Conservation (phyloP, 768 basidiomycete species). For the Pluteus cervinus region DNA sequence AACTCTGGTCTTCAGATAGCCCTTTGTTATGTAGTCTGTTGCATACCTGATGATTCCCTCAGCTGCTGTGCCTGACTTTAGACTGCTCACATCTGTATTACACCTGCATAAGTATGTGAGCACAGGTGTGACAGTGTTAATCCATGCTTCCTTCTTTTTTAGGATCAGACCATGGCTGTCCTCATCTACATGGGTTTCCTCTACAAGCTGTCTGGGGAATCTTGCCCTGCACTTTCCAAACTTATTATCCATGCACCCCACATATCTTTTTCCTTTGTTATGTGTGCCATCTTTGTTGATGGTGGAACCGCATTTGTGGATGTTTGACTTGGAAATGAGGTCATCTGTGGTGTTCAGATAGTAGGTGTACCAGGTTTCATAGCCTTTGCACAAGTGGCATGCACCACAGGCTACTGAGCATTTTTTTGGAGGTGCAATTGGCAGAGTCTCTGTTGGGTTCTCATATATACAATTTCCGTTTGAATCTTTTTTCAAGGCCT, state of each 20-base stretch:
- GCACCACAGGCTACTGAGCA: too few species aligned
- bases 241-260: constrained; percentile 13
- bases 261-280: constrained; percentile 6
- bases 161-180: constrained; percentile 13
- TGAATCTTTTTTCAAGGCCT: constrained; percentile 15
- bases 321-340: constrained; percentile 19
- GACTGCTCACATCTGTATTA: constrained; percentile 32
- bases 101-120: constrained; percentile 19
- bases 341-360: constrained; percentile 20
- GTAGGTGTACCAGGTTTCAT: too few species aligned
- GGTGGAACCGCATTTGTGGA: constrained; percentile 17
- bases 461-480: too few species aligned
- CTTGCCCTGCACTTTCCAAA: constrained; percentile 22
- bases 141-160: constrained; percentile 23
- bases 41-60: constrained; percentile 18
- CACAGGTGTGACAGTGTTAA: constrained; percentile 19
- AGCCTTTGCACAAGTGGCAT: too few species aligned
- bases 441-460: too few species aligned
- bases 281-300: constrained; percentile 11
- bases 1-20: constrained; percentile 19
- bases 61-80: too few species aligned
- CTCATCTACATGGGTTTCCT: constrained; percentile 18
- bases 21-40: constrained; percentile 32
- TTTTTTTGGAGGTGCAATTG: too few species aligned
- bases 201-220: constrained; percentile 21